Percentiles rank a stretch among this genome's conserved stretches.
phyloP scores from a whole-genome alignment of 441 rosid species.

The Euphorbia celastroides region DNA sequence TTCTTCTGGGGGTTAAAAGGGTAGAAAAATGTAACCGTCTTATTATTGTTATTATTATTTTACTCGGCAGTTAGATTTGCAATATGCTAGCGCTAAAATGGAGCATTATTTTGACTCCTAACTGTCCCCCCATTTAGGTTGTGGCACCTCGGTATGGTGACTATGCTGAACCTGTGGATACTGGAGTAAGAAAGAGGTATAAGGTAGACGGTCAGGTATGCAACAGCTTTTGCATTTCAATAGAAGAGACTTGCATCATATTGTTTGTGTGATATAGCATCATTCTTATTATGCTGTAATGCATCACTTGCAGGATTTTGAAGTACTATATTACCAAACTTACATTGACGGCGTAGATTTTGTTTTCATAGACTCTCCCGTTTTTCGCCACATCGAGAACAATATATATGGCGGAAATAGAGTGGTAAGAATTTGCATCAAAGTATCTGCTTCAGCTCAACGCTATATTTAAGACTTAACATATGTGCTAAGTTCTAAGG shows the following conservation, averaged over 20 bases:
- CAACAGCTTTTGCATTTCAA: constrained; percentile 18
- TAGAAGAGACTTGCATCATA: constrained; percentile 5
- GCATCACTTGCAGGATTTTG: constrained; percentile 60
- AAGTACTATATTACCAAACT: constrained; percentile 72
- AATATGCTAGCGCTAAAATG: neutral
- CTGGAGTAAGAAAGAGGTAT: constrained; percentile 66
- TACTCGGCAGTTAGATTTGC: constrained; percentile 1
- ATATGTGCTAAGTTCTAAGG: neutral
- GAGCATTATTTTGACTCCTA: neutral
- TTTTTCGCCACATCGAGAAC: constrained; percentile 50
- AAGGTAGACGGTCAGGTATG: constrained; percentile 87
- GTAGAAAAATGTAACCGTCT: too few species aligned
- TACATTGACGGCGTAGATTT: constrained; percentile 94
- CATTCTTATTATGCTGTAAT: constrained; percentile 17
- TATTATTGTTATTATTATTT: neutral
- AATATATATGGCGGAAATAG: constrained; percentile 78
- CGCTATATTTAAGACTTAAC: neutral
- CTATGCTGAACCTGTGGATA: constrained; percentile 55
- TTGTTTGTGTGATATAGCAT: neutral
- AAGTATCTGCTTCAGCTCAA: neutral
- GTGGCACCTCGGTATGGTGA: constrained; percentile 82
- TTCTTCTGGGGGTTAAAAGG: too few species aligned
- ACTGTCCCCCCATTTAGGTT: constrained; percentile 46
- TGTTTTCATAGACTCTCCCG: constrained; percentile 63
- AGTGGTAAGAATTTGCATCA: constrained; percentile 36